Base-by-base conservation (phyloP, 768 basidiomycete genomes). In the Russula emetica region DNA sequence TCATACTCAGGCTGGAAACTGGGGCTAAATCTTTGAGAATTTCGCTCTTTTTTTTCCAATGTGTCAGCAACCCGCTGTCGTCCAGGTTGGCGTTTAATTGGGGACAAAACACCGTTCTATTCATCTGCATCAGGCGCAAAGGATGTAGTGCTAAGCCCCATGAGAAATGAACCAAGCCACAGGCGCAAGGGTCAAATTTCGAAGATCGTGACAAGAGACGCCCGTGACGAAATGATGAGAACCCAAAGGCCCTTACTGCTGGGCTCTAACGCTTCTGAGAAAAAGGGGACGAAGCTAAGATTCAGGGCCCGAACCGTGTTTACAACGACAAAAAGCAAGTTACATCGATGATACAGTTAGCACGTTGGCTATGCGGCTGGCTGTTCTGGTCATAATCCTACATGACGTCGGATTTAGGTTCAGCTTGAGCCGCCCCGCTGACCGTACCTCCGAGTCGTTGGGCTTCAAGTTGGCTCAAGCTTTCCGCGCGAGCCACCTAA, bases 131-230 rank as follows among this genome's bases (percentile, higher is more conserved):
- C 22, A 28, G 62, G 56, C 56, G 62, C 50, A 63, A 51, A 53
- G 34, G 34, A n/a, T n/a, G n/a, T n/a, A 38, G 32, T 11, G 38
- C 24, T 45, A 40, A 36, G 50, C 62, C 62, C 44, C 42, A 58
- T 52, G 47, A 36, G 51, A 58, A 63, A 53, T 2, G 38, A 22
- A 18, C 28, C 32, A 32, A 18, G 44, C 42, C 38, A 47, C 42
- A 36, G 62, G 55, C 51, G 51, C 62, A 63, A 63, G 26, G 57
- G 30, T 22, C 50, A 24, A 9, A 2, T 58, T 47, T 53, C 26
- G 20, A 30, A 42, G 20, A 16, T 5, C 22, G 16, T 54, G 44
- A 26, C 50, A 32, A 36, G 24, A 55, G 42, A 28, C 13, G 24
- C 42, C 34, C 26, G 44, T 58, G 14, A 36, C 47, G 13, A 20